These are phyloP conservation scores for Rhizoclosmatium globosum DNA, from an alignment of 192 early-diverging fungal genomes.

Conservation along the genomic window DNA sequence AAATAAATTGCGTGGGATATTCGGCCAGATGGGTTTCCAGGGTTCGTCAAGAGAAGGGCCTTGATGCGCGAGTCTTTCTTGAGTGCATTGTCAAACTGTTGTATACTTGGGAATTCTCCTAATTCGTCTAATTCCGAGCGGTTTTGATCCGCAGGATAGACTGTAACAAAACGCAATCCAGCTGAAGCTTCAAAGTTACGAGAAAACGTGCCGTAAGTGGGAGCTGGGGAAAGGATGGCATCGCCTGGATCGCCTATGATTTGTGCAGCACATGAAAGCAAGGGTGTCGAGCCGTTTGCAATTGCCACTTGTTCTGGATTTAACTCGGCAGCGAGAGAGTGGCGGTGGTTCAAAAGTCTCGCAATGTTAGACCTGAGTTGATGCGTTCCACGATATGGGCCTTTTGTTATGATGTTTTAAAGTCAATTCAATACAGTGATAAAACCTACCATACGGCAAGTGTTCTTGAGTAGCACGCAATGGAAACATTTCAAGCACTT, in stretches of 20 bases:
- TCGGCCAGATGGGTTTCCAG: conserved; percentile 73
- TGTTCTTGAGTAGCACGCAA: background rate
- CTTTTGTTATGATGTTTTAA: conserved; percentile 43
- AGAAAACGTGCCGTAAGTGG: conserved; percentile 75
- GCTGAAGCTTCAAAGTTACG: conserved; percentile 9
- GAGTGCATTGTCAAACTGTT: conserved; percentile 18
- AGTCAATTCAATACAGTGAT: too few relatives aligned
- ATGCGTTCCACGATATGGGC: conserved; percentile 60
- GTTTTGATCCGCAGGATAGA: background rate
- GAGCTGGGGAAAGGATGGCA: conserved; percentile 69
- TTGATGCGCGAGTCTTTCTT: conserved; percentile 23
- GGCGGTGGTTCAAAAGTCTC: conserved; percentile 70
- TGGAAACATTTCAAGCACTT: background rate
- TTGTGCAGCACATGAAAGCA: conserved; percentile 70
- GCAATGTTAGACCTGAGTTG: conserved; percentile 68
- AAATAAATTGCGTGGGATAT: conserved; percentile 61
- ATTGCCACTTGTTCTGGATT: conserved; percentile 63
- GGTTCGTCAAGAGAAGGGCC: conserved; percentile 76
- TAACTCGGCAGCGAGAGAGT: conserved; percentile 49
- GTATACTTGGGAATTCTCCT: conserved; percentile 3
- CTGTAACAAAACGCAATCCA: conserved; percentile 7
- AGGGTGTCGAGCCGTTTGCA: conserved; percentile 70
- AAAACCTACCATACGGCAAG: background rate
- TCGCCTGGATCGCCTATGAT: conserved; percentile 76
- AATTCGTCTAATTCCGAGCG: conserved; percentile 1